Evolutionary conservation across 208 protist species (phyloP).

Genomic region (Trypanosoma lewisi): DNA sequence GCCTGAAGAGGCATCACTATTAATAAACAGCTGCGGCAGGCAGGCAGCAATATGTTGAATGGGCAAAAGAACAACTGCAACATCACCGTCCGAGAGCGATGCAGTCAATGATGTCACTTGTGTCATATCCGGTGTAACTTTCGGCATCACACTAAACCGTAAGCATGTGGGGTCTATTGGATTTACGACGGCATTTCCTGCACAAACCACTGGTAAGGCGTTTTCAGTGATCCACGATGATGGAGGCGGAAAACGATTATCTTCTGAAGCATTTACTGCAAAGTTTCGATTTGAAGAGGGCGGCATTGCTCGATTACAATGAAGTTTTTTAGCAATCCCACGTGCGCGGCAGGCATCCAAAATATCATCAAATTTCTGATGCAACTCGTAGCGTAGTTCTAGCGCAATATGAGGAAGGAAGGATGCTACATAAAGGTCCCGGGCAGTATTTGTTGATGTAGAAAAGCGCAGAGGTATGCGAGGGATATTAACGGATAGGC

Average conservation of each 20-base stretch:
- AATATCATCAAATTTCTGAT: slow-evolving; percentile 43
- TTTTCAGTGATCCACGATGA: slow-evolving; percentile 22
- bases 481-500: slow-evolving; percentile 51
- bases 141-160: slow-evolving; percentile 13
- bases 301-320: neutral
- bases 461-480: slow-evolving; percentile 60
- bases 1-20: neutral
- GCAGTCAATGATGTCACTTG: slow-evolving; percentile 4
- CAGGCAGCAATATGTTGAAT: slow-evolving; percentile 31
- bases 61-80: slow-evolving; percentile 62
- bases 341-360: slow-evolving; percentile 7
- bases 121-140: neutral
- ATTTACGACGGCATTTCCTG: slow-evolving; percentile 2
- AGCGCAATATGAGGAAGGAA: slow-evolving; percentile 81
- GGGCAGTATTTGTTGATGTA: neutral
- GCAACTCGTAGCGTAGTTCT: slow-evolving; percentile 65
- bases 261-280: neutral
- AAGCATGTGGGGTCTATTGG: slow-evolving; percentile 14
- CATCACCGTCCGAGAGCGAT: slow-evolving; percentile 51
- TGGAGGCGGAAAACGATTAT: slow-evolving; percentile 2
- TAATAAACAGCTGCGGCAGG: slow-evolving; percentile 29
- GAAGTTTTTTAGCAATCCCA: neutral
- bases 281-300: neutral
- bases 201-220: slow-evolving; percentile 4
- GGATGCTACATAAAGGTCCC: slow-evolving; percentile 39